Conservation (phyloP, 345 rosid species). For the Gossypium bickii region DNA sequence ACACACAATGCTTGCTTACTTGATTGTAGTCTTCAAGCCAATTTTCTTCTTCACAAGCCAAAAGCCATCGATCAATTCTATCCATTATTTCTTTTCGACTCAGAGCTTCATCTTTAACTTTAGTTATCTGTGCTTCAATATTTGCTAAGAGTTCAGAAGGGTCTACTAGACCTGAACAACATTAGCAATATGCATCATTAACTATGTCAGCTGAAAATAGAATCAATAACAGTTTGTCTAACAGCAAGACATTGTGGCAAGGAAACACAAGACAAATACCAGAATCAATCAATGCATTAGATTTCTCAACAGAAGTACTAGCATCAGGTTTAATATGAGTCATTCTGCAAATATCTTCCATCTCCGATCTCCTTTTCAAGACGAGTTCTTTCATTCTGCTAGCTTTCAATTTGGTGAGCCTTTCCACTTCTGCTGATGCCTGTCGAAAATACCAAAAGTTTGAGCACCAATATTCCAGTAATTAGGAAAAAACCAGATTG, state of each 20-base stretch:
- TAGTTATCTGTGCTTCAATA: conserved; percentile 72
- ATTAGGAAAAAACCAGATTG: not conserved
- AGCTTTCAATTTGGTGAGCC: conserved; percentile 72
- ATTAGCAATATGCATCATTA: conserved; percentile 6
- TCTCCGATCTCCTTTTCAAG: conserved; percentile 75
- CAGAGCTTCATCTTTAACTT: conserved; percentile 71
- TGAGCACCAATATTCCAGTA: not conserved
- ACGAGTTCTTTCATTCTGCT: conserved; percentile 96
- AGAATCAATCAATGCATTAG: conserved; percentile 87
- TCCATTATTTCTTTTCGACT: conserved; percentile 95
- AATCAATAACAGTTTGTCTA: not conserved
- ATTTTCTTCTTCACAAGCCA: conserved; percentile 89
- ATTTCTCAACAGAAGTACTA: conserved; percentile 86
- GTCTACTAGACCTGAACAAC: conserved; percentile 74
- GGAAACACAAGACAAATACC: conserved; percentile 36
- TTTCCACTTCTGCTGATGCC: conserved; percentile 86
- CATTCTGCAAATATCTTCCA: conserved; percentile 69
- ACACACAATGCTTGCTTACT: conserved; percentile 36
- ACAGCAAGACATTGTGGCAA: not conserved
- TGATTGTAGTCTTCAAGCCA: conserved; percentile 93
- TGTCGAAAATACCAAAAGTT: conserved; percentile 23
- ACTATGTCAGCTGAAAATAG: not conserved
- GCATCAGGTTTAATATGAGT: conserved; percentile 80
- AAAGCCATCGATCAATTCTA: conserved; percentile 89
- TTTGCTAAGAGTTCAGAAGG: conserved; percentile 83